Evolutionary conservation across 2,329 filamentous ascomycete species (phyloP), one percentile per base, ranked within the genome.

Genomic region (Xylariaceae sp.): DNA sequence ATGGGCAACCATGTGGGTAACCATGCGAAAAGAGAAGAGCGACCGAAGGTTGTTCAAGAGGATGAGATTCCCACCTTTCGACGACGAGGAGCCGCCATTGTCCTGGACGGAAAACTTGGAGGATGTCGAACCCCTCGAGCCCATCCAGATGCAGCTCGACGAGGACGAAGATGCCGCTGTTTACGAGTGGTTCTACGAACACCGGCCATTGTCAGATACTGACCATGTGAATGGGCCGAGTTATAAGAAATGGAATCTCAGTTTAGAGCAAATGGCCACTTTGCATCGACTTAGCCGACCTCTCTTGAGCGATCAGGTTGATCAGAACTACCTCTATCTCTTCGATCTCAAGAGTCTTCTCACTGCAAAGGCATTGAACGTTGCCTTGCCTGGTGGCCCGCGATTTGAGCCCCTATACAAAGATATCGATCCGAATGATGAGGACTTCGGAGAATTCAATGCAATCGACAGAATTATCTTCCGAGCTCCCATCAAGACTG

Each of bases 401-500:
- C 84, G 93, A 22, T 98, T 98, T 54, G 93, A 98, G 68, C 93
- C 93, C 20, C 67, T 98, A 17, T 98, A 96, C 75, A 98, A 98
- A 70, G 93, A 98, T 59, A 91, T 98, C 50, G 91, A 98, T 65
- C 93, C 93, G 2, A 98, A 98, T 59, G 92, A 97, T 57, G 93
- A 98, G 67, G 93, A 98, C 63, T 98, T 98, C 68, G 93, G 93
- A 68, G 93, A 98, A 68, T 98, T 98, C 76, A 98, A 98, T 63
- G 93, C 93, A 25, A 98, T 98, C 59, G 93, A 98, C 62, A 88
- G 94, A 57, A 98, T 98, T 68, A 98, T 98, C 56, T 98, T 98
- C 77, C 86, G 93, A 54, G 85, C 87, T 37, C 91, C 92, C 1
- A 94, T 97, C 54, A 83, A 92, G 56, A 98, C 92, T 7, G 93